phyloP scores from a whole-genome alignment of 768 basidiomycete species.

The Phaeotremella fagi region DNA sequence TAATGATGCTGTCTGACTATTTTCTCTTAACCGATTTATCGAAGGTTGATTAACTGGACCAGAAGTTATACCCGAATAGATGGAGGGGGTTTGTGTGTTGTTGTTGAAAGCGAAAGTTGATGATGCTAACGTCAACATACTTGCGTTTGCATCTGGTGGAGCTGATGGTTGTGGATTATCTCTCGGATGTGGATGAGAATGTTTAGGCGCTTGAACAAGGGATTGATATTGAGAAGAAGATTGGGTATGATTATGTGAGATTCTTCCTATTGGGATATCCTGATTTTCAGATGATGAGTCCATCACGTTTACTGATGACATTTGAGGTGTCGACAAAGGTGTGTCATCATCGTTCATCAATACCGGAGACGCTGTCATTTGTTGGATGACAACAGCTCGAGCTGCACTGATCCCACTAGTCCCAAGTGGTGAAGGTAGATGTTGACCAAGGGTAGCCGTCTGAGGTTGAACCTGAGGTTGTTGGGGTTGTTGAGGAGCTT shows the following conservation, averaged over 20 bases:
- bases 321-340: not conserved
- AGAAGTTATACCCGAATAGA: not conserved
- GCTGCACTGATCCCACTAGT: conserved; percentile 1
- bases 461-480: not conserved
- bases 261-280: too few relatives aligned
- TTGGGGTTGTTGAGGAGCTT: conserved; percentile 55
- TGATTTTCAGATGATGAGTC: not conserved
- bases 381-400: not conserved
- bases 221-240: too few relatives aligned
- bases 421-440: not conserved
- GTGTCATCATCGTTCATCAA: conserved; percentile 3
- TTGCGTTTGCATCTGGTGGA: conserved; percentile 86
- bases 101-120: conserved; percentile 68
- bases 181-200: conserved; percentile 86
- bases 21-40: conserved; percentile 1
- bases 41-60: not conserved
- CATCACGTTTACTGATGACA: not conserved
- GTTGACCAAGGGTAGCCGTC: conserved; percentile 13
- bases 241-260: not conserved
- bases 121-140: conserved; percentile 84
- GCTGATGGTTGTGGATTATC: conserved; percentile 93
- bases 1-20: not conserved
- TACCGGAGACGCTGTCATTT: not conserved
- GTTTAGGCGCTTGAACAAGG: conserved; percentile 68
- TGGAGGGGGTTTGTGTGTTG: not conserved